A percentile compares a stretch with the other conserved stretches of the same genome.
phyloP scores from a whole-genome alignment of 2,329 filamentous ascomycete genomes.

The Nigrospora oryzae region DNA sequence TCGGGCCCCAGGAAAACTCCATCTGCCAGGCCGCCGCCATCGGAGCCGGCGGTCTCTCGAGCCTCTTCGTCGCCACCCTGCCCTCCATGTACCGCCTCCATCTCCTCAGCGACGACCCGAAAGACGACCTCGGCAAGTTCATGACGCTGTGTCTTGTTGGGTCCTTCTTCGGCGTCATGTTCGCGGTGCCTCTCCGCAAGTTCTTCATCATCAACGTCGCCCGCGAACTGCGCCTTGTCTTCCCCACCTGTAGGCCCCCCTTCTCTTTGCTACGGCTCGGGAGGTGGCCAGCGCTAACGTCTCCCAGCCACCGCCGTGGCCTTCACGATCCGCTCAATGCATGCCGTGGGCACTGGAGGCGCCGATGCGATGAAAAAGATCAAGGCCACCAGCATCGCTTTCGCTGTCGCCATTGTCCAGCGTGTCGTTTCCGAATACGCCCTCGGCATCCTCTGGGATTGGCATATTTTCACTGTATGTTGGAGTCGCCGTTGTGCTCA shows the following conservation, averaged over 20 bases:
- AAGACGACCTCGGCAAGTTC: slow-evolving; percentile 47
- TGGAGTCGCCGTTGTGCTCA: too few species aligned
- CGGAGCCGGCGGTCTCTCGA: slow-evolving; percentile 43
- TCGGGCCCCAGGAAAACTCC: slow-evolving; percentile 50
- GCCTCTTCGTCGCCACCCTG: slow-evolving; percentile 46
- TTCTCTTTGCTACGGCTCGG: not conserved
- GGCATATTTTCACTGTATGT: slow-evolving; percentile 35
- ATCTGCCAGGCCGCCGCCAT: slow-evolving; percentile 46
- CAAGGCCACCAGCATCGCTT: slow-evolving; percentile 40
- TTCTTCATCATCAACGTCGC: slow-evolving; percentile 62
- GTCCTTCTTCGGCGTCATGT: slow-evolving; percentile 57
- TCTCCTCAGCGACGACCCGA: slow-evolving; percentile 34
- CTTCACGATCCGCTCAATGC: slow-evolving; percentile 51
- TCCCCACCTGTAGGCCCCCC: slow-evolving; percentile 33
- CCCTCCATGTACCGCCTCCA: slow-evolving; percentile 46
- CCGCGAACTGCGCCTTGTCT: slow-evolving; percentile 47
- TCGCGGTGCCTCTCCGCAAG: slow-evolving; percentile 54
- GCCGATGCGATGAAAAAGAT: slow-evolving; percentile 45
- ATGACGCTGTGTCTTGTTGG: slow-evolving; percentile 53
- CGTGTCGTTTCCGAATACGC: slow-evolving; percentile 50
- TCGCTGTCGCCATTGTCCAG: slow-evolving; percentile 36
- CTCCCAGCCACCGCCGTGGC: slow-evolving; percentile 42
- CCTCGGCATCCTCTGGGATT: slow-evolving; percentile 49
- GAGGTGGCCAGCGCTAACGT: too few species aligned
- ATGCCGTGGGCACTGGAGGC: slow-evolving; percentile 41